phyloP scores from a whole-genome alignment of 2,329 filamentous ascomycete species.

The Taxawa tesnikishii region DNA sequence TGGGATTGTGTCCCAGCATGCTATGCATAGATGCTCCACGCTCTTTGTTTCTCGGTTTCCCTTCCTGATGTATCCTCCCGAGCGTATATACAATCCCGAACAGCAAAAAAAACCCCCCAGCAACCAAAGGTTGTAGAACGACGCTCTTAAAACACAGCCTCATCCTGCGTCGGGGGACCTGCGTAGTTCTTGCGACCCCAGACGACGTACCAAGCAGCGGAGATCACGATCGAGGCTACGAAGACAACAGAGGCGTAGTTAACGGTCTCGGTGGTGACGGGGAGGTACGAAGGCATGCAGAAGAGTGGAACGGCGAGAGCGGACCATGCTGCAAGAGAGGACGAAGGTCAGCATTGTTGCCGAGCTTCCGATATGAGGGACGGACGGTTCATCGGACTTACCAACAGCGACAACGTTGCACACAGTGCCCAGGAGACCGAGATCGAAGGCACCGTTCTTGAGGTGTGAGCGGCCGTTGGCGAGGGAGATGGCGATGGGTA shows the following conservation, averaged over 20 bases:
- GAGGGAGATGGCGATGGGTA: slow-evolving; percentile 53
- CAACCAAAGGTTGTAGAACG: neutral
- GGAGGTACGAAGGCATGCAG: slow-evolving; percentile 56
- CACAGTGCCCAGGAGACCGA: slow-evolving; percentile 48
- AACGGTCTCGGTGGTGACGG: slow-evolving; percentile 46
- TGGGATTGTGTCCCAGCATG: too few relatives aligned
- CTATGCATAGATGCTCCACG: neutral
- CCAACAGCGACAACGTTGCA: slow-evolving; percentile 54
- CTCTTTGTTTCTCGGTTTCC: neutral
- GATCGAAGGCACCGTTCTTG: slow-evolving; percentile 43
- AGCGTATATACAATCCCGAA: too few relatives aligned
- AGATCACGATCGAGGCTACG: slow-evolving; percentile 49
- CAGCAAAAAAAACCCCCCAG: neutral
- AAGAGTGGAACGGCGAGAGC: slow-evolving; percentile 58
- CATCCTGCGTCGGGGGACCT: slow-evolving; percentile 36
- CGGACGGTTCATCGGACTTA: slow-evolving; percentile 28
- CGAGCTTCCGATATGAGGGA: slow-evolving; percentile 12
- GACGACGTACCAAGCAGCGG: slow-evolving; percentile 53
- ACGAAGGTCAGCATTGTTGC: slow-evolving; percentile 16
- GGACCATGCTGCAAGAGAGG: slow-evolving; percentile 46
- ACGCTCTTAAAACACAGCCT: slow-evolving; percentile 15
- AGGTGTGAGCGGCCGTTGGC: slow-evolving; percentile 48
- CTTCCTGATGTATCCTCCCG: too few relatives aligned
- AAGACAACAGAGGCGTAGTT: slow-evolving; percentile 72
- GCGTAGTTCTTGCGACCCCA: slow-evolving; percentile 60